Evolutionary conservation across 31 red algal genomes (phyloP).

Genomic region (Odonthalia washingtoniensis): DNA sequence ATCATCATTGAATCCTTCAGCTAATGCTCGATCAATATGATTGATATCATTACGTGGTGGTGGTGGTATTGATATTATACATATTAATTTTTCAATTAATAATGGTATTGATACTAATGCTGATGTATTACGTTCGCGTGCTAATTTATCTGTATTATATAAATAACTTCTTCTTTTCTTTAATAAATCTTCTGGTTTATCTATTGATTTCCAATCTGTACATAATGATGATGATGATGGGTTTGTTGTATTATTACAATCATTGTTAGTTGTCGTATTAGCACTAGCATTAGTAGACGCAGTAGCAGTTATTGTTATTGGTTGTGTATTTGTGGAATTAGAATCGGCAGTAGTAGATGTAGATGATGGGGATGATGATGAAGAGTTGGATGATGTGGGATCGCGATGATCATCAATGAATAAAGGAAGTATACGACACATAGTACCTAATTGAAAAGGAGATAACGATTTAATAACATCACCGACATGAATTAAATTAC

Average conservation of each 20-base stretch:
- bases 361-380: slow-evolving; percentile 39
- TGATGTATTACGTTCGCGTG: slow-evolving; percentile 69
- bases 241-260: too few species aligned
- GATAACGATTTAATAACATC: slow-evolving; percentile 13
- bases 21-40: slow-evolving; percentile 37
- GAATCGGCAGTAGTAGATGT: slow-evolving; percentile 27
- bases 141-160: not conserved
- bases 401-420: slow-evolving; percentile 37
- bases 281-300: slow-evolving; percentile 44
- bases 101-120: slow-evolving; percentile 48
- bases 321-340: slow-evolving; percentile 39
- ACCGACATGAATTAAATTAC: not conserved
- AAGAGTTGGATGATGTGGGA: slow-evolving; percentile 2
- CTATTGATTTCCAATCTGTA: not conserved
- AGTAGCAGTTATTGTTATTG: slow-evolving; percentile 28
- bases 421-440: slow-evolving; percentile 57
- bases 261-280: not conserved
- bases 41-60: slow-evolving; percentile 46
- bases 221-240: too few species aligned
- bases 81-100: slow-evolving; percentile 55
- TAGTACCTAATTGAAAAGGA: slow-evolving; percentile 58
- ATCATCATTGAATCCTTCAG: not conserved
- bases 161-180: not conserved
- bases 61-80: slow-evolving; percentile 67
- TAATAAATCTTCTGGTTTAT: not conserved